Evolutionary conservation across 73 alveolate genomes (phyloP).

Genomic region (Paramecium caudatum): DNA sequence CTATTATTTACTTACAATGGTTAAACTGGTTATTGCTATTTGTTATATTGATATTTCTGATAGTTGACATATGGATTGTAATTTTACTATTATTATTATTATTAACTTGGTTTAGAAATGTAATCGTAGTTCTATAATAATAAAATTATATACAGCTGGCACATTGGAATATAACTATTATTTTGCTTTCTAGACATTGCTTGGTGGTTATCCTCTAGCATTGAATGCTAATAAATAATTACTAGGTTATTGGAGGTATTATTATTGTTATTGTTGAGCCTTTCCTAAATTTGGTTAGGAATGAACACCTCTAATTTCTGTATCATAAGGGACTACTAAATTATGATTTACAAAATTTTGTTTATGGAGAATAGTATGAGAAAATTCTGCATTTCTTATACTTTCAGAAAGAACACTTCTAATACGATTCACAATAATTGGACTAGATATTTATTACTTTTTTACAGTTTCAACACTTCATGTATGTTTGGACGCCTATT

Average conservation of each 20-base stretch:
- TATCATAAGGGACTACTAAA: constrained; percentile 41
- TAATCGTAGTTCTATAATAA: neutral
- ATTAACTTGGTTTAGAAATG: neutral
- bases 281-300: constrained; percentile 44
- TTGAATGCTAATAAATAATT: constrained; percentile 58
- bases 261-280: neutral
- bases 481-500: constrained; percentile 90
- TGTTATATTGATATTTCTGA: neutral
- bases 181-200: neutral
- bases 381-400: constrained; percentile 86
- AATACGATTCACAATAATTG: constrained; percentile 81
- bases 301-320: constrained; percentile 46
- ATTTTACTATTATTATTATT: too few relatives aligned
- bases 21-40: constrained; percentile 6
- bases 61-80: constrained; percentile 42
- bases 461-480: constrained; percentile 83
- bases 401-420: constrained; percentile 85
- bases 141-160: neutral
- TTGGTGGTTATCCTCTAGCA: constrained; percentile 45
- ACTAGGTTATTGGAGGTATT: neutral
- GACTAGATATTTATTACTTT: neutral
- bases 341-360: constrained; percentile 64
- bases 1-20: constrained; percentile 46
- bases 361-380: constrained; percentile 91
- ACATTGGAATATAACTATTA: neutral